A percentile compares a stretch with the other conserved stretches of the same genome.
Conservation (phyloP, 1,284 basidiomycete species). For the Ceratobasidium sp. region DNA sequence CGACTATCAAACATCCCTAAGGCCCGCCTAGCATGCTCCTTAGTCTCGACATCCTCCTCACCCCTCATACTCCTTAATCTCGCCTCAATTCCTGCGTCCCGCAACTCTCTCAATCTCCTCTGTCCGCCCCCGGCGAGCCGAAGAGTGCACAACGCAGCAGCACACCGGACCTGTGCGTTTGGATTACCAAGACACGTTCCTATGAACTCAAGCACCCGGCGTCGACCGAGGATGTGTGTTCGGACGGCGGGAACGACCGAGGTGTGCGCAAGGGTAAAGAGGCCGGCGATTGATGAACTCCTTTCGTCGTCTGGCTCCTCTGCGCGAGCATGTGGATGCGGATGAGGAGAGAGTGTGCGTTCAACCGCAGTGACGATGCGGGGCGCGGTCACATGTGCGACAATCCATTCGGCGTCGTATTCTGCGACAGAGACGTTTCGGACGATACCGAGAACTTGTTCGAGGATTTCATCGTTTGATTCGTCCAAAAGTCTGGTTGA, state of each 20-base stretch:
- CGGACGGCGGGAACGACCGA: background rate
- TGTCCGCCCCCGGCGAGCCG: slow-evolving; percentile 6
- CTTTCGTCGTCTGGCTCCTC: background rate
- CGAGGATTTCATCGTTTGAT: slow-evolving; percentile 17
- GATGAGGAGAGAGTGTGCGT: slow-evolving; percentile 20
- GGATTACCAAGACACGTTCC: background rate
- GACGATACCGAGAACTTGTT: slow-evolving; percentile 33
- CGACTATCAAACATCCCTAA: slow-evolving; percentile 13
- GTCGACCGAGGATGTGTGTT: background rate
- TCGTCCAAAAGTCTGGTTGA: slow-evolving; percentile 21
- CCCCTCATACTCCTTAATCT: slow-evolving; percentile 23
- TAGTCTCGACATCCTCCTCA: slow-evolving; percentile 16
- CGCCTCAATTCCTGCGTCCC: slow-evolving; percentile 29
- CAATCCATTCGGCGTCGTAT: slow-evolving; percentile 40
- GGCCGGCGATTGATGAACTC: slow-evolving; percentile 6
- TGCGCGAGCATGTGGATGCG: background rate
- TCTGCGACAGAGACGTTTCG: slow-evolving; percentile 20
- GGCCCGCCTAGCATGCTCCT: slow-evolving; percentile 22
- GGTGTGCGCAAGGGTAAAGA: slow-evolving; percentile 28
- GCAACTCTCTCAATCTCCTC: slow-evolving; percentile 16
- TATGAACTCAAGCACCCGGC: slow-evolving; percentile 27
- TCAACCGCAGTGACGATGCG: slow-evolving; percentile 17
- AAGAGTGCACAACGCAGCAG: slow-evolving; percentile 13
- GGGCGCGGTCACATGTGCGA: slow-evolving; percentile 8
- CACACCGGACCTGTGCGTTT: slow-evolving; percentile 20